Evolutionary conservation across 2,329 filamentous ascomycete genomes (phyloP).

Genomic region (Xylariaceae sp.): DNA sequence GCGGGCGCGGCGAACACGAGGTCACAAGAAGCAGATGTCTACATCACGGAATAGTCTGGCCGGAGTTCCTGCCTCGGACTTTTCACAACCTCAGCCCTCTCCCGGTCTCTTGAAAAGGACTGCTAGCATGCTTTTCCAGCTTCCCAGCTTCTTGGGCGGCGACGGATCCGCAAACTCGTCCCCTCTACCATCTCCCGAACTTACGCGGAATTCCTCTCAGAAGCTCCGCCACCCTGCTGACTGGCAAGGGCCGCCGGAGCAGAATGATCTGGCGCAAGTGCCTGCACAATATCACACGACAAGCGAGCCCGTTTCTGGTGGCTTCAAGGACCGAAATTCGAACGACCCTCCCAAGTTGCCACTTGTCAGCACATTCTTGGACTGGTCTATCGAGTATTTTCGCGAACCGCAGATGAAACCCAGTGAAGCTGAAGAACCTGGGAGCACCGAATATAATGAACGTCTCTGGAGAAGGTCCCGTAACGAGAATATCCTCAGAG

Average conservation of each 20-base stretch:
- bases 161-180: constrained; percentile 39
- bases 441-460: constrained; percentile 93
- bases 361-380: constrained; percentile 76
- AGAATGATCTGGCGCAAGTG: constrained; percentile 63
- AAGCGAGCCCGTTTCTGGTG: constrained; percentile 73
- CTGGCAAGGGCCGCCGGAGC: constrained; percentile 61
- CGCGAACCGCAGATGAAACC: constrained; percentile 97
- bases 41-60: constrained; percentile 40
- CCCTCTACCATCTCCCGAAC: constrained; percentile 27
- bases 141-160: constrained; percentile 45
- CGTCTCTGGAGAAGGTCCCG: constrained; percentile 87
- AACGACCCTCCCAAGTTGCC: constrained; percentile 63
- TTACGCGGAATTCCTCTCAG: constrained; percentile 34
- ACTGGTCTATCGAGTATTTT: constrained; percentile 98
- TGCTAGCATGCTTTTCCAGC: constrained; percentile 57
- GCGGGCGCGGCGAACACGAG: constrained; percentile 42
- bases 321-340: constrained; percentile 61
- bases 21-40: constrained; percentile 37
- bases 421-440: constrained; percentile 91
- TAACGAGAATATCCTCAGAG: constrained; percentile 86
- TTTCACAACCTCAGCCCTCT: constrained; percentile 43
- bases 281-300: constrained; percentile 71
- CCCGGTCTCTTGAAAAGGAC: constrained; percentile 60
- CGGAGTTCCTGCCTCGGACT: constrained; percentile 31
- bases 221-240: constrained; percentile 38